These are phyloP conservation scores for Cornus kousa DNA, from an alignment of 148 eudicot species.

Conservation along the genomic window DNA sequence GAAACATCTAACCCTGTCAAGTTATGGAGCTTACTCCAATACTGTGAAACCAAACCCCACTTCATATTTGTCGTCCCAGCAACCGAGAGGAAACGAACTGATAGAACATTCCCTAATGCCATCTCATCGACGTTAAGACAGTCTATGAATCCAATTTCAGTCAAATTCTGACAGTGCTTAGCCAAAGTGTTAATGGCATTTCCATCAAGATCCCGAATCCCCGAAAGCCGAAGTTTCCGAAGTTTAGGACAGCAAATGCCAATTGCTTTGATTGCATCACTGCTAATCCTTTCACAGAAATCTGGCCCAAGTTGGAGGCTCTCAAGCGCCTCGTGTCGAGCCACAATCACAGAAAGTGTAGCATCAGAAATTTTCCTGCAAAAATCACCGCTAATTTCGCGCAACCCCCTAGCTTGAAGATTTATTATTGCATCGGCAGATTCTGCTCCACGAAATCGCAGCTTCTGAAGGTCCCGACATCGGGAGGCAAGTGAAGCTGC, in stretches of 20 bases:
- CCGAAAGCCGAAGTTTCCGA: slow-evolving; percentile 62
- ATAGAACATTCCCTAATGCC: slow-evolving; percentile 61
- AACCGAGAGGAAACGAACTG: slow-evolving; percentile 67
- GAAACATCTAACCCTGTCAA: slow-evolving; percentile 87
- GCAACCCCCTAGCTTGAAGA: slow-evolving; percentile 56
- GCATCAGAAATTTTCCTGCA: slow-evolving; percentile 82
- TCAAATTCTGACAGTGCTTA: slow-evolving; percentile 53
- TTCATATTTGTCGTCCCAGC: slow-evolving; percentile 77
- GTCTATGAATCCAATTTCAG: slow-evolving; percentile 79
- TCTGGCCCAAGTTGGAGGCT: slow-evolving; percentile 81
- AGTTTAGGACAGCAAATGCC: slow-evolving; percentile 71
- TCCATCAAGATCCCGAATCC: slow-evolving; percentile 66
- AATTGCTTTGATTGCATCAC: slow-evolving; percentile 76
- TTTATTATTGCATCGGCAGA: slow-evolving; percentile 71
- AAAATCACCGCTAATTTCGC: slow-evolving; percentile 72
- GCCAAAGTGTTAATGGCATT: slow-evolving; percentile 71
- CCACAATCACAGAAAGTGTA: slow-evolving; percentile 69
- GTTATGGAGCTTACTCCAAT: slow-evolving; percentile 66
- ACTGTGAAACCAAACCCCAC: slow-evolving; percentile 65
- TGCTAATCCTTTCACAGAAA: slow-evolving; percentile 67
- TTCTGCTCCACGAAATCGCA: slow-evolving; percentile 83
- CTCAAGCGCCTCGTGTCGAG: slow-evolving; percentile 76
- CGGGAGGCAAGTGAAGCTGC: slow-evolving; percentile 60
- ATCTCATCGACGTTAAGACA: slow-evolving; percentile 75
- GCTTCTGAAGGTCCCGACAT: slow-evolving; percentile 52